Base-by-base conservation (phyloP, 352 stramenopile species). In the Phytophthora colocasiae region DNA sequence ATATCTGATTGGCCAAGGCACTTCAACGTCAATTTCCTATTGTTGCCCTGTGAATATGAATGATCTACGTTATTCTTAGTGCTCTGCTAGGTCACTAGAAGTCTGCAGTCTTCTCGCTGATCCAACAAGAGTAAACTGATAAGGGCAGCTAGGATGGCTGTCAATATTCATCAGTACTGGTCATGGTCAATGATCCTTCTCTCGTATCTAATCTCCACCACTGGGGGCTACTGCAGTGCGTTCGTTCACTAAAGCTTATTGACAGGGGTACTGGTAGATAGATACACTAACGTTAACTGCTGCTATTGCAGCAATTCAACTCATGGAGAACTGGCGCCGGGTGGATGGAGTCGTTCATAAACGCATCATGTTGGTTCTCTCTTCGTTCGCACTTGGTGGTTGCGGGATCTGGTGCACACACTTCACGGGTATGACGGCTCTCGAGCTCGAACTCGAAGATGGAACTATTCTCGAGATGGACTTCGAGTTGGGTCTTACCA, bases 361-460 rank as follows among this genome's bases (percentile, higher is more conserved):
- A 55, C 59, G 67, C 17, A 2, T 71, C 6, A 66, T 91, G 60
- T 62, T 91, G 2, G 11, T 62, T 6, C 43, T 85, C 0, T 81
- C 82, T 9, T 49, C 78, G 0, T 48, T 87, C 27, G 58, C 73
- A 2, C 49, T 91, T 6, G 80, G 82, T 17, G 82, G 80, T 5
- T 87, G 78, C 34, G 80, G 78, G 9, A 90, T 91, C 36, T 91
- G 80, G 82, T 73, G 67, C 63, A 90, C 78, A 51, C 82, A 91
- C 27, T 90, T 91, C 59, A 84, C 81, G n/a, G 82, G 82, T 34
- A 91, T 91, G 80, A 76, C 73, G 3, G 80, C 82, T 12, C 57
- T 81, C 3, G 53, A 71, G 29, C 43, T 89, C 17, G 36, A 39
- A 10, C 39, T 83, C 12, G 48, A 73, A 11, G 73, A 89, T 41